phyloP scores from a whole-genome alignment of 495 filamentous ascomycete genomes.

The Haplographium delicatum region DNA sequence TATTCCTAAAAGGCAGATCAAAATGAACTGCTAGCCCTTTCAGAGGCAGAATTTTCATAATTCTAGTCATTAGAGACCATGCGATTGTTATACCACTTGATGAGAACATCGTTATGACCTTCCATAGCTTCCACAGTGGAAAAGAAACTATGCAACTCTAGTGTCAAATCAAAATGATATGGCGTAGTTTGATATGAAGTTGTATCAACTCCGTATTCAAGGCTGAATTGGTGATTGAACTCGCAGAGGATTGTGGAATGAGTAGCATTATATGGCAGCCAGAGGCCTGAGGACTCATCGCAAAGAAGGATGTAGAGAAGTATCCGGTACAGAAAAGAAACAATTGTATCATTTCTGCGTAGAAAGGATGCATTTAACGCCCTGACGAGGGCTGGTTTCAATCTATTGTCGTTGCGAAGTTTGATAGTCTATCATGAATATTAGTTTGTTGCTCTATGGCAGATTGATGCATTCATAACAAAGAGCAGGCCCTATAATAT shows the following conservation, averaged over 20 bases:
- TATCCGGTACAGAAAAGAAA: conserved; percentile 12
- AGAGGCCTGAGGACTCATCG: neutral
- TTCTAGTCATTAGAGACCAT: no score
- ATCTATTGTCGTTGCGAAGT: neutral
- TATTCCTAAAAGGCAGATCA: no score
- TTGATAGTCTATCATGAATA: conserved; percentile 2
- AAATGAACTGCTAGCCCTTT: no score
- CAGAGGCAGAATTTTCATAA: no score
- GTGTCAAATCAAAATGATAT: neutral
- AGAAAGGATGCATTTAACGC: conserved; percentile 9
- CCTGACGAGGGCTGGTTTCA: conserved; percentile 6
- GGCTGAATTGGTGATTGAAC: conserved; percentile 11
- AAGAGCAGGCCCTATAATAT: no score
- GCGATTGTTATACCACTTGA: no score
- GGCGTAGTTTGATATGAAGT: neutral
- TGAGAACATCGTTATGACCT: no score
- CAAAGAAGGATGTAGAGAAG: conserved; percentile 5
- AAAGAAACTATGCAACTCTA: no score
- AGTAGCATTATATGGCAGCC: neutral
- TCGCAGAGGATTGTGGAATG: neutral
- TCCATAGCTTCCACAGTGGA: no score
- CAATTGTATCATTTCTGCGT: neutral
- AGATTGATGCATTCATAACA: no score
- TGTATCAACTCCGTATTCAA: conserved; percentile 3
- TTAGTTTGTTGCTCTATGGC: no score